Base-by-base conservation (phyloP, 2,329 filamentous ascomycete species). In the Sordariomycetes sp. region DNA sequence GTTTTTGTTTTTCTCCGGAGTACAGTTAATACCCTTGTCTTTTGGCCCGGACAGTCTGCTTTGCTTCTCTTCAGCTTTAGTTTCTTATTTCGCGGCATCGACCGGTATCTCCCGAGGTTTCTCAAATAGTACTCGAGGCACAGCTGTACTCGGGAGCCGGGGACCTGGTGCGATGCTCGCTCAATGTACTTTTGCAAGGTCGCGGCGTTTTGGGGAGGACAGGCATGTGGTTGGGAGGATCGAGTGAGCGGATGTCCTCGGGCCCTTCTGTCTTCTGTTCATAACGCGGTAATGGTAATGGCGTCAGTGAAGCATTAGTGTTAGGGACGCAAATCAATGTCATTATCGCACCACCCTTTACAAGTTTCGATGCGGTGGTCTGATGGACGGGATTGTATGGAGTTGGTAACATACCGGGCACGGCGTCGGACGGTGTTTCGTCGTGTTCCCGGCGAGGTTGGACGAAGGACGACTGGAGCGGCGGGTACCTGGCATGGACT, bases 21-120 rank as follows among this genome's bases (percentile, higher is more conserved):
- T 45, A 52, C 50, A 53, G 28, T 45, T 36, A 52, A 52, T 57
- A 52, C 55, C 55, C 51, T 42, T 36, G 39, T 57, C n/a, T 42
- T 57, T 51, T 13, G 13, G 8, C 53, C 20, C 20, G 45, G 45
- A 12, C n/a, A 22, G 13, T 50, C 12, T 50, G 45, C 24, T 56
- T 56, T n/a, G n/a, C 34, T n/a, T 45, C 35, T 22, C 17, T 17
- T 45, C 17, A 7, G 6, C 15, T 45, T 45, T 4, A 10, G 34
- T 42, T 55, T 42, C 15, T 39, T 13, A 5, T 45, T 45, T 17
- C n/a, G 17, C 6, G 39, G 15, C 17, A 45, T 45, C 15, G 39
- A 45, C 39, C 39, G 17, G 22, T 22, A 3, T 13, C 45, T 50
- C 22, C 10, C 20, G 20, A 2, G 20, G 12, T 39, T 10, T 4